Conservation (phyloP, 352 stramenopile genomes). For the Pythium aphanidermatum region DNA sequence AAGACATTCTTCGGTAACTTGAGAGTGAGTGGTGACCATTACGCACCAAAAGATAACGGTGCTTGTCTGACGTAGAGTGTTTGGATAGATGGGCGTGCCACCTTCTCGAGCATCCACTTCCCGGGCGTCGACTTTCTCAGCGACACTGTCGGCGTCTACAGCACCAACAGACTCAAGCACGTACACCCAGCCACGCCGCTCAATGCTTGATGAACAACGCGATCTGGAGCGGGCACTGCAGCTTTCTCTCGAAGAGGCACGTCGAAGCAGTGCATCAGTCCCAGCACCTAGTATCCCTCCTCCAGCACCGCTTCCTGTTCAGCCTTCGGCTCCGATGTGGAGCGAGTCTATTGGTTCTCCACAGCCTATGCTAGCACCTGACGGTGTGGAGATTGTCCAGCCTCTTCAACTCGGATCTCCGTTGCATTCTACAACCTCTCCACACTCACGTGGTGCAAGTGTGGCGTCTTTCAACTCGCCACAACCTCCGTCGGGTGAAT, state of each 20-base stretch:
- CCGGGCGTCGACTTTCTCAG: background rate
- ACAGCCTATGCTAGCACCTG: slow-evolving; percentile 41
- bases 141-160: background rate
- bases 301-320: slow-evolving; percentile 3
- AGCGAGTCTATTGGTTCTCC: slow-evolving; percentile 23
- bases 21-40: slow-evolving; percentile 39
- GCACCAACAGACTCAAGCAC: no score
- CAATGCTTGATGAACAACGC: slow-evolving; percentile 44
- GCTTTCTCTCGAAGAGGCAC: slow-evolving; percentile 51
- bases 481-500: slow-evolving; percentile 50
- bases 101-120: background rate
- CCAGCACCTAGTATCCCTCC: background rate
- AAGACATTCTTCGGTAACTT: slow-evolving; percentile 60
- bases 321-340: slow-evolving; percentile 26
- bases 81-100: slow-evolving; percentile 9
- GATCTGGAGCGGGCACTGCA: slow-evolving; percentile 52
- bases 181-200: no score
- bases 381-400: slow-evolving; percentile 81
- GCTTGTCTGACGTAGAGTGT: no score
- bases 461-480: no score
- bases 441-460: no score
- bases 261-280: slow-evolving; percentile 6
- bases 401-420: slow-evolving; percentile 15
- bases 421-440: no score
- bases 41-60: no score